Evolutionary conservation across 2,329 filamentous ascomycete genomes (phyloP).

Genomic region (Pseudocercospora macadamiae): DNA sequence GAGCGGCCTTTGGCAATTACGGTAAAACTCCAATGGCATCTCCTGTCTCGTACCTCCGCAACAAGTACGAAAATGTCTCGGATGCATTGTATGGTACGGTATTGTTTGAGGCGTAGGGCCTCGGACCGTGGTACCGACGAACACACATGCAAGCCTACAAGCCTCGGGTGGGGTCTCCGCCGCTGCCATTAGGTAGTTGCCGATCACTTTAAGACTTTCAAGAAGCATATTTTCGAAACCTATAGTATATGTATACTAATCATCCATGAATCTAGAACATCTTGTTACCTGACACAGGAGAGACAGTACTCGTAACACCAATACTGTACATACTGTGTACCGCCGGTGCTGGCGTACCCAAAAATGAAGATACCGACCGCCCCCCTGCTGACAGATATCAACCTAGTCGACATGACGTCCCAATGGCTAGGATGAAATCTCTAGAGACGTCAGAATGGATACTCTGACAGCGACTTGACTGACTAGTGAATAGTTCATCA

Average conservation of each 20-base stretch:
- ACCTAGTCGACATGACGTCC: conserved; percentile 3
- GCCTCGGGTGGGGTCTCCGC: background rate
- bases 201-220: background rate
- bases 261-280: background rate
- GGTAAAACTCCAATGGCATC: background rate
- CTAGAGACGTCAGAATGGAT: background rate
- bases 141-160: background rate
- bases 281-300: background rate
- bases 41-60: background rate
- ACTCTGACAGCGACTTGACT: background rate
- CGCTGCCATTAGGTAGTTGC: background rate
- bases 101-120: background rate
- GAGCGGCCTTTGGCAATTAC: background rate
- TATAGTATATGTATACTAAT: background rate
- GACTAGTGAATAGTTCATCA: no score
- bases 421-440: background rate
- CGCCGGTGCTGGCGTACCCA: no score
- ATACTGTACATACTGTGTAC: no score
- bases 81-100: background rate
- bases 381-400: background rate
- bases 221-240: background rate
- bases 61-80: background rate
- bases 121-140: background rate
- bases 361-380: background rate
- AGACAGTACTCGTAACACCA: no score